Evolutionary conservation across 2,329 filamentous ascomycete genomes (phyloP).

Genomic region (Phialophora verrucosa): DNA sequence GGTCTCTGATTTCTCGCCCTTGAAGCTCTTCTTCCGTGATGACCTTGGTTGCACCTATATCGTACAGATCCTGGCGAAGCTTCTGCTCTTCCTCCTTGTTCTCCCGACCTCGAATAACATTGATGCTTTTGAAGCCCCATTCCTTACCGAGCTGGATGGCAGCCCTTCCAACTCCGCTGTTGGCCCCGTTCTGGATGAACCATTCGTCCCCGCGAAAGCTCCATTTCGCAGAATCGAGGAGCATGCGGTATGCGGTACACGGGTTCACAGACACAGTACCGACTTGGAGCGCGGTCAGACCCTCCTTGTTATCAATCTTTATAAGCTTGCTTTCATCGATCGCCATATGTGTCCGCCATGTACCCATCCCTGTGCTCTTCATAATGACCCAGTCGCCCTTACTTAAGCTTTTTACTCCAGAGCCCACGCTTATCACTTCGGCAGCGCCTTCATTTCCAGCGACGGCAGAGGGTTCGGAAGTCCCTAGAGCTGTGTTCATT

Average conservation of each 20-base stretch:
- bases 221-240: conserved; percentile 73
- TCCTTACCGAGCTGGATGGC: conserved; percentile 84
- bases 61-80: conserved; percentile 65
- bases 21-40: conserved; percentile 66
- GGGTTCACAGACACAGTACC: conserved; percentile 93
- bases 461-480: conserved; percentile 74
- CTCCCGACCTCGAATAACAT: conserved; percentile 78
- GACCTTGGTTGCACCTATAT: conserved; percentile 67
- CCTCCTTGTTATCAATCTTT: conserved; percentile 71
- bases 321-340: conserved; percentile 67
- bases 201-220: conserved; percentile 75
- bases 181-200: conserved; percentile 97
- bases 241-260: conserved; percentile 91
- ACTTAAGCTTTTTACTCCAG: conserved; percentile 64
- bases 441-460: conserved; percentile 93
- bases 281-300: conserved; percentile 75
- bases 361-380: conserved; percentile 80
- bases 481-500: conserved; percentile 78
- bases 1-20: conserved; percentile 51
- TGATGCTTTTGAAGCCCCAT: conserved; percentile 91
- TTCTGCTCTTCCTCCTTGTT: conserved; percentile 62
- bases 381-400: conserved; percentile 96
- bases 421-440: conserved; percentile 76
- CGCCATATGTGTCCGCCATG: conserved; percentile 90
- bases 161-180: conserved; percentile 87